Evolutionary conservation across 2,329 filamentous ascomycete species (phyloP).

Genomic region (Cordyceps tenuipes): DNA sequence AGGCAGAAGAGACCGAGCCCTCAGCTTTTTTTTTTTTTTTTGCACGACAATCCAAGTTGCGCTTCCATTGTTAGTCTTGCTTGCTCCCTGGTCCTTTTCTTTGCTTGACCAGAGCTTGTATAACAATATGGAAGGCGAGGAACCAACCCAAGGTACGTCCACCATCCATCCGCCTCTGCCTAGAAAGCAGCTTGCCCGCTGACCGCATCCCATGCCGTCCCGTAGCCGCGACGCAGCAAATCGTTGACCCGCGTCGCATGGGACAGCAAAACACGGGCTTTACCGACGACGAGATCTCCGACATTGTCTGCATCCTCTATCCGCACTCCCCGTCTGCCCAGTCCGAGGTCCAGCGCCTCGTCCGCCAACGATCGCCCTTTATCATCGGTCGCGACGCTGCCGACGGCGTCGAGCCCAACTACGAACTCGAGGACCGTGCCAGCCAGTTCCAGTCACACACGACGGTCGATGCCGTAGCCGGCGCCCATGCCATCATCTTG

Average conservation of each 20-base stretch:
- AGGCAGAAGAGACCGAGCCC: not conserved
- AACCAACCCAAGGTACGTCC: slow-evolving; percentile 34
- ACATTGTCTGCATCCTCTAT: slow-evolving; percentile 83
- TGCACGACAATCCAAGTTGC: not conserved
- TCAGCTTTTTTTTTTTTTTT: too few relatives aligned
- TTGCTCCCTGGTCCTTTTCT: not conserved
- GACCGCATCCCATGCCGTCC: not conserved
- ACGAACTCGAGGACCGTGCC: slow-evolving; percentile 42
- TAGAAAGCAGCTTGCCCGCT: not conserved
- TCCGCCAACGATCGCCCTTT: slow-evolving; percentile 37
- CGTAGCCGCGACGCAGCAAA: slow-evolving; percentile 63
- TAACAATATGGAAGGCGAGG: slow-evolving; percentile 35
- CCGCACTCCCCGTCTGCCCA: slow-evolving; percentile 68
- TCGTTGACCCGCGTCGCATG: slow-evolving; percentile 70
- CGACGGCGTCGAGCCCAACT: slow-evolving; percentile 43
- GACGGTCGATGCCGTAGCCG: slow-evolving; percentile 33
- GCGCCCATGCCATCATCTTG: slow-evolving; percentile 65
- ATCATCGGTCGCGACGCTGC: slow-evolving; percentile 41
- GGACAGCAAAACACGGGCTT: slow-evolving; percentile 78
- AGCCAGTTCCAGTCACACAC: slow-evolving; percentile 32
- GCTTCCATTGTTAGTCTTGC: not conserved
- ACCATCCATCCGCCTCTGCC: not conserved
- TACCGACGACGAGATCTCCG: slow-evolving; percentile 71
- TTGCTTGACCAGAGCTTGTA: too few relatives aligned
- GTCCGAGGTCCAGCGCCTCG: slow-evolving; percentile 53